Evolutionary conservation across 257 asterid species (phyloP).

Genomic region (Datura wrightii): DNA sequence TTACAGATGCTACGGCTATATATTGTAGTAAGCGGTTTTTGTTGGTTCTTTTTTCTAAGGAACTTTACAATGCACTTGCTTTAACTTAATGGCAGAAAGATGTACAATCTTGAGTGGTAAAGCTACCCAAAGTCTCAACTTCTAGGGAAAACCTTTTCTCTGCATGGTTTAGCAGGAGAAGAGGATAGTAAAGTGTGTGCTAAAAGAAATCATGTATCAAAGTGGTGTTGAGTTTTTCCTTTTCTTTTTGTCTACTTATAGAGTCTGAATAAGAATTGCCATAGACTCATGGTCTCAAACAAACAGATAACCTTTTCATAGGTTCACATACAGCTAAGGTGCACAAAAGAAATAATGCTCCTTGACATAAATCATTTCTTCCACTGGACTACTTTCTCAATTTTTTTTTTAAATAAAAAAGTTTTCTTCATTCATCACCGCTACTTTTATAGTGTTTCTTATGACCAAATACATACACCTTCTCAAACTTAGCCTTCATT

Average conservation of each 20-base stretch:
- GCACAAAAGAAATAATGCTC: neutral
- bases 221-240: neutral
- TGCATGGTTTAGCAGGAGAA: neutral
- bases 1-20: neutral
- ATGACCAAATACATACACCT: neutral
- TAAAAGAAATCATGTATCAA: neutral
- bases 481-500: too few relatives aligned
- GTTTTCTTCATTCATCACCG: neutral
- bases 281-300: neutral
- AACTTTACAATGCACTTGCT: neutral
- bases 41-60: neutral
- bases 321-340: neutral
- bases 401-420: too few relatives aligned
- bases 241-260: neutral
- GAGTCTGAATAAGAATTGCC: neutral
- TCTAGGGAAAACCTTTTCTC: neutral
- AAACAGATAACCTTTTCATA: neutral
- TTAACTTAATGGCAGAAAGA: neutral
- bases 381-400: too few relatives aligned
- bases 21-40: neutral
- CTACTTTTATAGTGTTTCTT: neutral
- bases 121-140: neutral
- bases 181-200: neutral
- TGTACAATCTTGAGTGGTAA: conserved; percentile 2
- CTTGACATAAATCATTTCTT: neutral